Conservation (phyloP, 306 rosid genomes). For the Ceratonia siliqua region DNA sequence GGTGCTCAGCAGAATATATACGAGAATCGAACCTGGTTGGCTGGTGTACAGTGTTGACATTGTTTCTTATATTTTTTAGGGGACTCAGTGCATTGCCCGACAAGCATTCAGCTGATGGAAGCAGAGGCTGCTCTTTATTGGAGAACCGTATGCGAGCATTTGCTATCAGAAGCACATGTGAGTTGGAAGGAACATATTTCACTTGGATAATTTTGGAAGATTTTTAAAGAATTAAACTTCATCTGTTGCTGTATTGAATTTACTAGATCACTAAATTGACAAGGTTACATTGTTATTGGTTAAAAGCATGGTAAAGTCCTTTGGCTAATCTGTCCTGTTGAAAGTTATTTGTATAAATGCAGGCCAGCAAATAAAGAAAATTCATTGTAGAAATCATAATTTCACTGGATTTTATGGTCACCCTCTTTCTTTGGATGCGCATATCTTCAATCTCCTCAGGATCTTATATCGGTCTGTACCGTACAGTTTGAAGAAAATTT, state of each 20-base stretch:
- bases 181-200: slow-evolving; percentile 37
- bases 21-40: neutral
- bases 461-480: neutral
- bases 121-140: slow-evolving; percentile 84
- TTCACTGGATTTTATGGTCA: neutral
- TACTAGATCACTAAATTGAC: neutral
- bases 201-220: neutral
- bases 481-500: slow-evolving; percentile 3
- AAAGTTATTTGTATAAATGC: neutral
- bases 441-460: slow-evolving; percentile 12
- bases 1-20: neutral
- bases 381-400: neutral
- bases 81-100: slow-evolving; percentile 34
- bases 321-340: neutral
- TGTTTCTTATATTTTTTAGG: slow-evolving; percentile 40
- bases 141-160: slow-evolving; percentile 69
- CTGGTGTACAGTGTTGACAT: slow-evolving; percentile 2
- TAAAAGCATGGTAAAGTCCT: neutral
- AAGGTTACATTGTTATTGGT: neutral
- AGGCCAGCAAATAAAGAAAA: neutral
- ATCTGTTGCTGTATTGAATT: neutral
- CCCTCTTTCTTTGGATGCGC: neutral
- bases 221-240: neutral
- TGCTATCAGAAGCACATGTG: slow-evolving; percentile 82
- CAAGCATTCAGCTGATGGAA: slow-evolving; percentile 70